Evolutionary conservation across 1,284 basidiomycete genomes (phyloP), one percentile per base, ranked within the genome.

Genomic region (Apiotrichum montevideense): DNA sequence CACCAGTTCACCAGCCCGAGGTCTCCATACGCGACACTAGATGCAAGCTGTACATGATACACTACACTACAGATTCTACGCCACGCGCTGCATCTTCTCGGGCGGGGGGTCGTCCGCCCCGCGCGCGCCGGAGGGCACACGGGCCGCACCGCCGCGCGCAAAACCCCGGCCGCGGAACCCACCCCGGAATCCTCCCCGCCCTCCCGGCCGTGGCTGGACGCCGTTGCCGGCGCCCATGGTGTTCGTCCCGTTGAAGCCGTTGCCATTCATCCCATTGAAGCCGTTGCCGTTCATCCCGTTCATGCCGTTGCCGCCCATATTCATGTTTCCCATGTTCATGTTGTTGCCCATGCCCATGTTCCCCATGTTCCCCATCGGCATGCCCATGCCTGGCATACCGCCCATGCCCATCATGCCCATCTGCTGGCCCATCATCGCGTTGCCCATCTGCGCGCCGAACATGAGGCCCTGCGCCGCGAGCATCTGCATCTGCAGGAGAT

Each of bases 401-500:
- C 48, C 51, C 51, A 56, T 58, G 48, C 53, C 57, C 59, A 62
- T 66, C 32, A 59, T 62, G 59, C 59, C 63, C 54, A 51, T 46
- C 35, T 47, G 51, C 45, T 47, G 48, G 35, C 54, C 61, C 48
- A 61, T 59, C 60, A 65, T 64, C 13, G 46, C 47, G 15, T 46
- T 50, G 21, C 46, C 54, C 54, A 61, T 62, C 35, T 57, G 57
- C 29, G 56, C 63, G 46, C 56, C 56, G 9, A 52, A 52, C 10
- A 63, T 51, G 52, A 59, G 55, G n/a, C 57, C 63, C 56, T 58
- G 66, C 7, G 65, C 63, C 2, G 66, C 67, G 50, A 73, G 57
- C 64, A 72, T 65, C 60, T 74, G 72, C 66, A 72, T 69, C 55
- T 72, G 69, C 47, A 71, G 52, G 29, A 74, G 60, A 35, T 63